A percentile compares a stretch with the other conserved stretches of the same genome.
These are phyloP conservation scores for Parasitella parasitica DNA, from an alignment of 371 early-diverging fungal genomes.

Conservation along the genomic window DNA sequence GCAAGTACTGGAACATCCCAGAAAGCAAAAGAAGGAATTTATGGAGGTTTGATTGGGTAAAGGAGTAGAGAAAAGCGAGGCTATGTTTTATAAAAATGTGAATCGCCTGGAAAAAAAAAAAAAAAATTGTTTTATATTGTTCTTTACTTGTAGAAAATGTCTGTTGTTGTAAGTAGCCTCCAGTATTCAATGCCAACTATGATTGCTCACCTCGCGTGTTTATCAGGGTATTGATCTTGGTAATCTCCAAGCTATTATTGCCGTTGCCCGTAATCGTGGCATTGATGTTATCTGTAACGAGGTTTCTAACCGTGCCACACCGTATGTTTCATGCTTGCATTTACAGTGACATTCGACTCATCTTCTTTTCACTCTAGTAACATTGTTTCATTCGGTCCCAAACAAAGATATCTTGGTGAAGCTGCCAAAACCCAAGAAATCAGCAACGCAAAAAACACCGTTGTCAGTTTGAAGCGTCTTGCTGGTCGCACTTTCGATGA, in stretches of 20 bases:
- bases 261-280: slow-evolving; percentile 97
- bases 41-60: slow-evolving; percentile 1
- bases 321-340: too few relatives aligned
- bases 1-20: slow-evolving; percentile 14
- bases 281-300: slow-evolving; percentile 97
- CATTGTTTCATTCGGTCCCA: slow-evolving; percentile 91
- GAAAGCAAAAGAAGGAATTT: slow-evolving; percentile 20
- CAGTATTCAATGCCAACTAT: too few relatives aligned
- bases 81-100: slow-evolving; percentile 5
- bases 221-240: slow-evolving; percentile 93
- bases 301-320: slow-evolving; percentile 95
- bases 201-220: not conserved
- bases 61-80: not conserved
- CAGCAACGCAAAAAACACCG: slow-evolving; percentile 95
- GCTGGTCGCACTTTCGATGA: slow-evolving; percentile 92
- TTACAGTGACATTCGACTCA: too few relatives aligned
- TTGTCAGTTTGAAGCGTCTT: slow-evolving; percentile 93
- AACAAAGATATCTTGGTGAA: slow-evolving; percentile 96
- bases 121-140: slow-evolving; percentile 11
- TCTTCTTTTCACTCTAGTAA: slow-evolving; percentile 47
- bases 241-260: slow-evolving; percentile 92
- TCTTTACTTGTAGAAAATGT: slow-evolving; percentile 30
- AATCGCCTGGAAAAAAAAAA: not conserved
- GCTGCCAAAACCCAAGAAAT: slow-evolving; percentile 93
- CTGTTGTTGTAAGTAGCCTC: slow-evolving; percentile 56